Evolutionary conservation across 129 eudicot species (phyloP), one percentile per base, ranked within the genome.

Genomic region (Pittosporum tobira): DNA sequence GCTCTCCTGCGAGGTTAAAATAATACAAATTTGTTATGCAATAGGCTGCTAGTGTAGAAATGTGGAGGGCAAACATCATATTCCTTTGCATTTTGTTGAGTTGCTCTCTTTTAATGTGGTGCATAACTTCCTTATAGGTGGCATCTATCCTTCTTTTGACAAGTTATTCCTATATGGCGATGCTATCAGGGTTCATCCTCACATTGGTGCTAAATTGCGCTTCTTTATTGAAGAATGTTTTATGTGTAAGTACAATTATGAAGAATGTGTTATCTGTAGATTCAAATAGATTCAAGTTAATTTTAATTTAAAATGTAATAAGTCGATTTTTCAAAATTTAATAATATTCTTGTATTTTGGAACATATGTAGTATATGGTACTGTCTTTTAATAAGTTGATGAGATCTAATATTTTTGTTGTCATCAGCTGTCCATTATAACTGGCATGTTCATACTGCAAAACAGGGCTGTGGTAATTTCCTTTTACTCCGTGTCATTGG

Each of bases 391-490:
- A n/a, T n/a, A n/a, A n/a, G n/a, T n/a, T n/a, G n/a, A n/a, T n/a
- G n/a, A 15, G 19, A 30, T 38, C 48, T 57, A 34, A 24, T 7
- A 18, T 23, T 16, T 42, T 27, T 59, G 36, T 34, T 43, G 36
- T 62, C 13, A 54, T 27, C 80, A 84, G 94, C 57, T 71, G 5
- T 74, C 84, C 48, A 77, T 80, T 27, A 59, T 80, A 44, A 91
- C 98, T 0, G 79, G 84, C 38, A 34, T 73, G 65, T 81, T 83
- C 79, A 62, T 91, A 56, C 72, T 91, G 45, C 98, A 86, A 73
- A 90, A 86, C 61, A 74, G 70, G 60, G 87, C 95, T 40, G 98
- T 91, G 87, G 98, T 91, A 80, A 68, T 51, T 19, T 61, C 62
- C 26, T 37, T 26, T 4, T 18, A n/a, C n/a, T n/a, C n/a, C n/a